Percentiles rank a stretch among this genome's conserved stretches.
phyloP scores from a whole-genome alignment of 2,329 filamentous ascomycete species.

The Cytospora piceicola region DNA sequence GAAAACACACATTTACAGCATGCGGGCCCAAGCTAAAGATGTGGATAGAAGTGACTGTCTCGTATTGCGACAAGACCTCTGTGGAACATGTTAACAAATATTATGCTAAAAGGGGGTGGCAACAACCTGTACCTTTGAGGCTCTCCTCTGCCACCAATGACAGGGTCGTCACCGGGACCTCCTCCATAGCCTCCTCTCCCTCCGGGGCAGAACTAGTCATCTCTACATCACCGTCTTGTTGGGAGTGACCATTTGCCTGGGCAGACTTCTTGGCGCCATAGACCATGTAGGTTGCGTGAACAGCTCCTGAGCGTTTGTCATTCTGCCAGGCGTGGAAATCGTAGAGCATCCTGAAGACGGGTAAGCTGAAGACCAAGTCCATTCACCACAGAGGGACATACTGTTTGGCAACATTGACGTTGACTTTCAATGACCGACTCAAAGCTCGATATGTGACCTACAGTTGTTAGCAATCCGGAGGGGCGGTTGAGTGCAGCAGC shows the following conservation, averaged over 20 bases:
- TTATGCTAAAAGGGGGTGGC: background rate
- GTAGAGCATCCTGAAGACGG: constrained; percentile 71
- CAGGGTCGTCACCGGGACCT: constrained; percentile 61
- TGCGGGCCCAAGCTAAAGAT: constrained; percentile 82
- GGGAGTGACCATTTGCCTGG: constrained; percentile 34
- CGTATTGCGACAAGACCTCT: constrained; percentile 71
- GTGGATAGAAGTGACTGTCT: constrained; percentile 77
- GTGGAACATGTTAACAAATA: constrained; percentile 29
- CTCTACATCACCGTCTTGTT: constrained; percentile 67
- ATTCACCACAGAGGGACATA: constrained; percentile 46
- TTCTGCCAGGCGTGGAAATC: constrained; percentile 84
- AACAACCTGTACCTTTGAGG: constrained; percentile 59
- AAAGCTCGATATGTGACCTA: constrained; percentile 87
- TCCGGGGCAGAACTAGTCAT: constrained; percentile 70
- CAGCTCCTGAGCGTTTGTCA: constrained; percentile 68
- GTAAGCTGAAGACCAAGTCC: background rate
- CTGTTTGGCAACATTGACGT: constrained; percentile 90
- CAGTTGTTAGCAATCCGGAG: constrained; percentile 21
- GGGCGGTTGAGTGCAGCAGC: background rate
- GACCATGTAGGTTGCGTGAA: constrained; percentile 93
- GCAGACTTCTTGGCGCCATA: constrained; percentile 65
- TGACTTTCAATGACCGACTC: constrained; percentile 79
- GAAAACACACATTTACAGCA: constrained; percentile 60
- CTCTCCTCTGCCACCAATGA: constrained; percentile 73
- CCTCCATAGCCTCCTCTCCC: constrained; percentile 52